A percentile compares a stretch with the other conserved stretches of the same genome.
phyloP scores from a whole-genome alignment of 2,329 filamentous ascomycete species.

The Ophiosphaerella herpotricha region DNA sequence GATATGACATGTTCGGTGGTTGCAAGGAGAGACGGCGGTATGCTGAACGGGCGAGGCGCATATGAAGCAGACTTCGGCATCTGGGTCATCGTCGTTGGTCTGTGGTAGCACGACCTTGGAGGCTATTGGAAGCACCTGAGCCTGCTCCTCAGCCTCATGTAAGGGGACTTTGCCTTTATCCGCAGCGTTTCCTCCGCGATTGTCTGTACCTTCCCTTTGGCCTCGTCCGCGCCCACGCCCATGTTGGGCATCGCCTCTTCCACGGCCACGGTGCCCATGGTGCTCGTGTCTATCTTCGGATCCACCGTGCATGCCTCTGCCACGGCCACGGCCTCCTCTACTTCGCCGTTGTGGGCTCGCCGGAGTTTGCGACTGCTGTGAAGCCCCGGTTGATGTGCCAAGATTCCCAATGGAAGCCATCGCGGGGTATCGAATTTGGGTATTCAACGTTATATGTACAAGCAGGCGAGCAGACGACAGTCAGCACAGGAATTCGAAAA shows the following conservation, averaged over 20 bases:
- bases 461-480: not conserved
- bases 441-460: constrained; percentile 2
- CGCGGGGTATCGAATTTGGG: constrained; percentile 28
- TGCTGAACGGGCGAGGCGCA: constrained; percentile 90
- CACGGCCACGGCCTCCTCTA: constrained; percentile 37
- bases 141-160: constrained; percentile 11
- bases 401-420: constrained; percentile 36
- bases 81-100: constrained; percentile 44
- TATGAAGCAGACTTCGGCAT: constrained; percentile 89
- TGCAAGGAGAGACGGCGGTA: constrained; percentile 88
- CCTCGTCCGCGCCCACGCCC: constrained; percentile 39
- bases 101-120: constrained; percentile 9
- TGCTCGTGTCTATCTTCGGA: constrained; percentile 26
- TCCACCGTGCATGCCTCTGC: constrained; percentile 28
- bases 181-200: constrained; percentile 24
- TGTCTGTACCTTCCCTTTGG: constrained; percentile 40
- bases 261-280: constrained; percentile 33
- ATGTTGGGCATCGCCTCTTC: constrained; percentile 39
- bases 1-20: constrained; percentile 95
- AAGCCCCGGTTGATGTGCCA: constrained; percentile 20
- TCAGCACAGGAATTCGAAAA: not conserved
- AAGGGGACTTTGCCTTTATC: constrained; percentile 37
- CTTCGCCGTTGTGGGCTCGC: constrained; percentile 34
- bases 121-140: constrained; percentile 7
- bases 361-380: constrained; percentile 29